Conservation (phyloP, 306 rosid species). For the Spatholobus suberectus region DNA sequence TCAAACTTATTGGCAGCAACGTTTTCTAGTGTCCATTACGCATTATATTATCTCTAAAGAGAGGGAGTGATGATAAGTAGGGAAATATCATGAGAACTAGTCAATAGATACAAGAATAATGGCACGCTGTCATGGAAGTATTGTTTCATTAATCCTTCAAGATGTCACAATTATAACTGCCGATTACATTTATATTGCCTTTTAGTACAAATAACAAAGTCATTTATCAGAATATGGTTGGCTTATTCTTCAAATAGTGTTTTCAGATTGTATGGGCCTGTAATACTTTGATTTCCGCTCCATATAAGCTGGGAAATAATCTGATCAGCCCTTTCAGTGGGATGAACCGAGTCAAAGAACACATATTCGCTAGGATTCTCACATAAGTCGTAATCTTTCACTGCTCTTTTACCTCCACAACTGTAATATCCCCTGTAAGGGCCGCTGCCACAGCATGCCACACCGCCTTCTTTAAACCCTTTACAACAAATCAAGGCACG, state of each 20-base stretch:
- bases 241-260: slow-evolving; percentile 34
- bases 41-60: no score
- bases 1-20: no score
- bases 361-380: slow-evolving; percentile 50
- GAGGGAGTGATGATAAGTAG: no score
- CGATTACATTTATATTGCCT: no score
- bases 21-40: no score
- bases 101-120: no score
- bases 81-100: no score
- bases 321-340: slow-evolving; percentile 47
- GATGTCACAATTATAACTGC: background rate
- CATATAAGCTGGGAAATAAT: slow-evolving; percentile 49
- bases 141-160: background rate
- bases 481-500: background rate
- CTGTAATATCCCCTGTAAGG: slow-evolving; percentile 50
- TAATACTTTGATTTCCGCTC: slow-evolving; percentile 38
- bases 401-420: slow-evolving; percentile 65
- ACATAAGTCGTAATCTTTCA: slow-evolving; percentile 53
- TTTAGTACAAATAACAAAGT: no score
- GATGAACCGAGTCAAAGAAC: slow-evolving; percentile 64
- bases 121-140: no score
- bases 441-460: slow-evolving; percentile 72
- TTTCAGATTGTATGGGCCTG: slow-evolving; percentile 41
- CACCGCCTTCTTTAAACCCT: slow-evolving; percentile 64
- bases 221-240: background rate